Base-by-base conservation (phyloP, 176 grass and related monocot species). In the Oryza meyeriana region DNA sequence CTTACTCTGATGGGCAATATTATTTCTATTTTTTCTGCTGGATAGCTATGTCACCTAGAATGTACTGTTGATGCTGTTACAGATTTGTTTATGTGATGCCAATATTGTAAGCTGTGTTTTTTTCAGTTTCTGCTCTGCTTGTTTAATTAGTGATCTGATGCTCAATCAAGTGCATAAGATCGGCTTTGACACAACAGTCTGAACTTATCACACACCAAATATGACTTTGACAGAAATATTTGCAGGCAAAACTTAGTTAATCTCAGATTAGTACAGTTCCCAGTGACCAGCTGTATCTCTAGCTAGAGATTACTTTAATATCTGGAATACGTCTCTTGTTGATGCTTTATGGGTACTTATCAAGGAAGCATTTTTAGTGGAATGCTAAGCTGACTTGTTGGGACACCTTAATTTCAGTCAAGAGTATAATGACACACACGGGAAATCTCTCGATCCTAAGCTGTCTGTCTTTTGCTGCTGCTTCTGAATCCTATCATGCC, bases 321-420 rank as follows among this genome's bases (percentile, higher is more conserved):
- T 64, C 29, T 17, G 6, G 61, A 70, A 69, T 72, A 33, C 67
- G 62, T 81, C 64, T 75, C 47, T 87, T 76, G 72, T 63, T 47
- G 52, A 81, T 61, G 72, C 39, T 81, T 44, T 62, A 24, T 76
- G 64, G 24, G 71, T 48, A 44, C 74, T 67, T 69, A 72, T 61
- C 64, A 70, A 63, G 64, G 62, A 76, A 77, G 58, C 75, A 89
- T 75, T 80, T 76, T 76, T 75, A 72, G 31, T 63, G 59, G 76
- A 85, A 57, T 81, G 71, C 77, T 71, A 63, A 85, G 77, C 82
- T 81, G 83, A 84, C 58, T 41, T 47, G 55, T 57, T 85, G 38
- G 64, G 64, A 70, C 64, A 85, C 76, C 13, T 87, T 82, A 71
- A 82, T 81, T 81, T 69, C 79, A 77, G 64, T 82, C 79, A 77